These are phyloP conservation scores for Pisolithus tinctorius DNA, from an alignment of 768 basidiomycete species.

Conservation along the genomic window DNA sequence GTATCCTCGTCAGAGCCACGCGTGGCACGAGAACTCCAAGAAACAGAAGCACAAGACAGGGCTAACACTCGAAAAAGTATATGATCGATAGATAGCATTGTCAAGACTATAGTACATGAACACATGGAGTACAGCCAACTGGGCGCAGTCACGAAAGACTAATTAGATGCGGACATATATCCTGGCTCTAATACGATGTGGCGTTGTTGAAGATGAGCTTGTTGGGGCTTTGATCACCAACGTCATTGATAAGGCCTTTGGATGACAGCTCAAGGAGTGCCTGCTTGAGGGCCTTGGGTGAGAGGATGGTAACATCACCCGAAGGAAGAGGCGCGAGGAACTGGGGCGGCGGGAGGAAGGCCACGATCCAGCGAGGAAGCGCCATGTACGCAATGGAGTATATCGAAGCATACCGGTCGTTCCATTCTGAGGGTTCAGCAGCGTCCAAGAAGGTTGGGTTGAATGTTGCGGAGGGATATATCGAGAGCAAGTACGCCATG, in stretches of 20 bases:
- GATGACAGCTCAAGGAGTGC: conserved; percentile 61
- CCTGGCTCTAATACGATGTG: conserved; percentile 27
- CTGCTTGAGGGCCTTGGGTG: conserved; percentile 70
- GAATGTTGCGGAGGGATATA: conserved; percentile 68
- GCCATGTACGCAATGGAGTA: conserved; percentile 50
- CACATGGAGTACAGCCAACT: conserved; percentile 2
- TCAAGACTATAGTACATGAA: not conserved
- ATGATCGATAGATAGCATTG: too few relatives aligned
- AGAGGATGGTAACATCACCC: conserved; percentile 39
- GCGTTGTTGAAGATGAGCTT: conserved; percentile 78
- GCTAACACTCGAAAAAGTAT: too few relatives aligned
- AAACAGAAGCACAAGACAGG: too few relatives aligned
- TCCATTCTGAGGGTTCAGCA: conserved; percentile 30
- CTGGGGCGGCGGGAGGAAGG: conserved; percentile 49
- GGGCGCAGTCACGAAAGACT: not conserved
- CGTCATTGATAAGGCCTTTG: conserved; percentile 38
- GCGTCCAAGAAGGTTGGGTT: conserved; percentile 40
- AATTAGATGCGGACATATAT: not conserved
- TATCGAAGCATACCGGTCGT: conserved; percentile 33
- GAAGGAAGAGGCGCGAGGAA: conserved; percentile 40
- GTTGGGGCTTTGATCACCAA: conserved; percentile 54
- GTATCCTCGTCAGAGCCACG: too few relatives aligned
- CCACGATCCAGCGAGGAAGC: conserved; percentile 52
- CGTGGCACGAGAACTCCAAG: too few relatives aligned
- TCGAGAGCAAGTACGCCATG: conserved; percentile 85